phyloP scores from a whole-genome alignment of 177 flowering plant species.

The Vitis hybrid region DNA sequence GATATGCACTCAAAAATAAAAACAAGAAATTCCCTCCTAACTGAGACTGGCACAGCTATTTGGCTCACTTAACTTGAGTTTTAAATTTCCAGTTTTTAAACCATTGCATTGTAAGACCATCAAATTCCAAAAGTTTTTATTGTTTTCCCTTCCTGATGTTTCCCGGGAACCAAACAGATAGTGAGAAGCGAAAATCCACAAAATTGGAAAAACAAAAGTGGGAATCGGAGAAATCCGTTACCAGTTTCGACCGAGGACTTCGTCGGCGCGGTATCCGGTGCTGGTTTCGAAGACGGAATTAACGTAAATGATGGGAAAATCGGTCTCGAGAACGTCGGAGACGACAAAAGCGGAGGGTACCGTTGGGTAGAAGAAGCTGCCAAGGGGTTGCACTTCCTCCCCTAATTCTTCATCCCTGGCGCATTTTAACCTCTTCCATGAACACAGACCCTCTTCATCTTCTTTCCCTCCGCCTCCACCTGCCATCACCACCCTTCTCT shows the following conservation, averaged over 20 bases:
- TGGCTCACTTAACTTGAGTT: no score
- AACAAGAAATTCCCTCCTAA: no score
- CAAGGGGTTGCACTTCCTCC: conserved; percentile 26
- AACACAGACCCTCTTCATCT: conserved; percentile 11
- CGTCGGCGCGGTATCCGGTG: conserved; percentile 85
- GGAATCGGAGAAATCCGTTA: conserved; percentile 8
- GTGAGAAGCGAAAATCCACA: neutral
- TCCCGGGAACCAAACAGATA: neutral
- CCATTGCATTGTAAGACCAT: neutral
- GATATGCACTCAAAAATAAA: no score
- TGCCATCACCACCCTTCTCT: neutral
- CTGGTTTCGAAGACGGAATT: conserved; percentile 66
- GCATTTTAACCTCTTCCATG: conserved; percentile 27
- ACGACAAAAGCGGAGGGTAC: conserved; percentile 70
- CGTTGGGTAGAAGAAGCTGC: conserved; percentile 40
- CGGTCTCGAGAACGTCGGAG: conserved; percentile 67
- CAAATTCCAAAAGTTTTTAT: neutral
- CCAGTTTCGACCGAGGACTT: conserved; percentile 88
- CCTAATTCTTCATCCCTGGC: conserved; percentile 10
- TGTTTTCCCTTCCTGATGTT: neutral
- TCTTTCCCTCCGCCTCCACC: conserved; percentile 5
- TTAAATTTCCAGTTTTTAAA: neutral
- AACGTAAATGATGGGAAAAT: conserved; percentile 74
- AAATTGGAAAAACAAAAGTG: neutral
- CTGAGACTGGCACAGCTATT: no score